Evolutionary conservation across 2,329 filamentous ascomycete species (phyloP), one percentile per base, ranked within the genome.

Genomic region (Aspergillus eucalypticola): DNA sequence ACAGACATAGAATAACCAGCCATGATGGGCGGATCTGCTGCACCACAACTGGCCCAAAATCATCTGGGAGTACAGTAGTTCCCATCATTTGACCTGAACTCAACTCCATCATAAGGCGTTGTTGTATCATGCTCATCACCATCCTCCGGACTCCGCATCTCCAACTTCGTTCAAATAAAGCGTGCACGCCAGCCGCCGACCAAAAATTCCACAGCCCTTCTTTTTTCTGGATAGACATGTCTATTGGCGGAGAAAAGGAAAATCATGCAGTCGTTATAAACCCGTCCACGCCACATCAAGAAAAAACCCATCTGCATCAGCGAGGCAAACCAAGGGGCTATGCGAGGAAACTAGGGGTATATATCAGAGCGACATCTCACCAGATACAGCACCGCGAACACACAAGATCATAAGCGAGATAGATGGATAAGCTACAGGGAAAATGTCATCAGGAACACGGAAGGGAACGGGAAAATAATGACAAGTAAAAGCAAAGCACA

Each of bases 221-320:
- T 44, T 29, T 55, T 50, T 50, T 63, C 58, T 54, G 41, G 56
- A 59, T 63, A 62, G 56, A 67, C 55, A 61, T 59, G 54, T 68
- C 64, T 69, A 62, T 65, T 49, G 56, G 23, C n/a, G 21, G 60
- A 42, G 57, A 58, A 61, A 67, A 66, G 56, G 58, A 67, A 62
- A 68, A 62, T 69, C 67, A 67, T 69, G 66, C 66, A 66, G 59
- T 68, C 67, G 63, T 69, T 67, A 69, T 60, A 63, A 60, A 60
- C 63, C 62, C 62, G 35, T 60, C 60, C 64, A 64, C 59, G 48
- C 54, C 66, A 66, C 63, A 58, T 50, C 57, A 57, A 62, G 10
- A 35, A 65, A 58, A 62, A 60, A 53, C 62, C 56, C 54, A 64
- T 61, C 59, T 62, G 57, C 58, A 60, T 64, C 60, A 50, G 55